Evolutionary conservation across 2,329 filamentous ascomycete genomes (phyloP).

Genomic region (Fusarium napiforme): DNA sequence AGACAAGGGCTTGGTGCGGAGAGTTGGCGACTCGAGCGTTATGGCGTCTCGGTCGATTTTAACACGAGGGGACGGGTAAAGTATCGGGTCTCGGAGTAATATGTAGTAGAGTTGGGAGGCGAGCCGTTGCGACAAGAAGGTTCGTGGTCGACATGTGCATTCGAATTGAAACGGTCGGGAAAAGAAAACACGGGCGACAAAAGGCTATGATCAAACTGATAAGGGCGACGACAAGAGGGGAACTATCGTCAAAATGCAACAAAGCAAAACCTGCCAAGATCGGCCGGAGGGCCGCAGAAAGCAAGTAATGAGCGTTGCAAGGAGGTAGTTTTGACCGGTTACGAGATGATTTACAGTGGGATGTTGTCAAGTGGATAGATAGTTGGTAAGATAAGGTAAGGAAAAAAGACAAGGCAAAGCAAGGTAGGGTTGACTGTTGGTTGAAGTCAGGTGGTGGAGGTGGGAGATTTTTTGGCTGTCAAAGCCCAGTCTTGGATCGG

Average conservation of each 20-base stretch:
- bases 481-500: slow-evolving; percentile 31
- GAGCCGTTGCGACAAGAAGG: slow-evolving; percentile 38
- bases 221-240: slow-evolving; percentile 30
- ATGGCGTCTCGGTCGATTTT: slow-evolving; percentile 19
- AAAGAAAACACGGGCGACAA: slow-evolving; percentile 7
- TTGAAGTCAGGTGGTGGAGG: slow-evolving; percentile 38
- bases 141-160: slow-evolving; percentile 44
- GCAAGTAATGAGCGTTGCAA: slow-evolving; percentile 25
- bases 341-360: slow-evolving; percentile 31
- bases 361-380: slow-evolving; percentile 33
- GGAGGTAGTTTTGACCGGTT: slow-evolving; percentile 18
- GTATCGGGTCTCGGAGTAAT: slow-evolving; percentile 20
- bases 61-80: slow-evolving; percentile 23
- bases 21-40: slow-evolving; percentile 27
- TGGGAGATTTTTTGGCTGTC: slow-evolving; percentile 44
- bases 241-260: slow-evolving; percentile 28
- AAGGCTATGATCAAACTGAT: slow-evolving; percentile 26
- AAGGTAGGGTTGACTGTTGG: slow-evolving; percentile 14
- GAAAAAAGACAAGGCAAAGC: neutral
- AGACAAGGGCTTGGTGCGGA: slow-evolving; percentile 28
- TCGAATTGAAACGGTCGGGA: slow-evolving; percentile 29
- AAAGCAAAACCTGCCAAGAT: slow-evolving; percentile 31
- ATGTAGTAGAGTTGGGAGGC: slow-evolving; percentile 18
- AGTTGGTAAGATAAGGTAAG: neutral
- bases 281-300: slow-evolving; percentile 38